Evolutionary conservation across 495 filamentous ascomycete genomes (phyloP).

Genomic region (Bacidia rubella): DNA sequence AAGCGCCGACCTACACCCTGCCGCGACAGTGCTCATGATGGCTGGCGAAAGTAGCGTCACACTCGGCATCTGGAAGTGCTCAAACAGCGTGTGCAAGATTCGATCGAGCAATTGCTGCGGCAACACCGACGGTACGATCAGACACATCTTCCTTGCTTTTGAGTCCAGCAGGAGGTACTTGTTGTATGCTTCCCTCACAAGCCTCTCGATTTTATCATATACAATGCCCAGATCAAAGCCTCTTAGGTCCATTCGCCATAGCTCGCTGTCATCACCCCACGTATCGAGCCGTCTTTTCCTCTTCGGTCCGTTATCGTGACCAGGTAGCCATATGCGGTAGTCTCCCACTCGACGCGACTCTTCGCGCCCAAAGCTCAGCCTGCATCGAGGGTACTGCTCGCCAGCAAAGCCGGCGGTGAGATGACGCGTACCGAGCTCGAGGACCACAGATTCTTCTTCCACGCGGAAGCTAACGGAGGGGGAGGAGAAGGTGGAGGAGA

Average conservation of each 20-base stretch:
- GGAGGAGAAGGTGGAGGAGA: conserved; percentile 54
- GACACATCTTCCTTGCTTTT: conserved; percentile 52
- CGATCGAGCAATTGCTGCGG: conserved; percentile 68
- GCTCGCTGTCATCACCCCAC: conserved; percentile 63
- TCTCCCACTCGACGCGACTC: conserved; percentile 71
- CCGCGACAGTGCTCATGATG: conserved; percentile 55
- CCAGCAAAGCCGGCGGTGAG: conserved; percentile 77
- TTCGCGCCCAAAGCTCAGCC: conserved; percentile 55
- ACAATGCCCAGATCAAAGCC: conserved; percentile 63
- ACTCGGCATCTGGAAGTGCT: conserved; percentile 64
- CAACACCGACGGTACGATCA: conserved; percentile 63
- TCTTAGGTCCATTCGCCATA: conserved; percentile 68
- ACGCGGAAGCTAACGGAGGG: conserved; percentile 57
- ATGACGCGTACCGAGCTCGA: conserved; percentile 71
- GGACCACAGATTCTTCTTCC: conserved; percentile 70
- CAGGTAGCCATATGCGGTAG: conserved; percentile 55
- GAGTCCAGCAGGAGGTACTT: conserved; percentile 67
- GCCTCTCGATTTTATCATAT: conserved; percentile 77
- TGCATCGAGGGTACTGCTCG: conserved; percentile 58
- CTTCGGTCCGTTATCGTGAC: conserved; percentile 33
- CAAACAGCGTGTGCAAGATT: conserved; percentile 62
- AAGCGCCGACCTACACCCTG: conserved; percentile 66
- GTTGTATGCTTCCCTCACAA: conserved; percentile 69
- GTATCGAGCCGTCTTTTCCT: conserved; percentile 31
- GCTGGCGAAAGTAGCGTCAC: conserved; percentile 68